Percentiles rank a stretch among this genome's conserved stretches.
Conservation (phyloP, 768 basidiomycete genomes). For the Coprinopsis cinerea region DNA sequence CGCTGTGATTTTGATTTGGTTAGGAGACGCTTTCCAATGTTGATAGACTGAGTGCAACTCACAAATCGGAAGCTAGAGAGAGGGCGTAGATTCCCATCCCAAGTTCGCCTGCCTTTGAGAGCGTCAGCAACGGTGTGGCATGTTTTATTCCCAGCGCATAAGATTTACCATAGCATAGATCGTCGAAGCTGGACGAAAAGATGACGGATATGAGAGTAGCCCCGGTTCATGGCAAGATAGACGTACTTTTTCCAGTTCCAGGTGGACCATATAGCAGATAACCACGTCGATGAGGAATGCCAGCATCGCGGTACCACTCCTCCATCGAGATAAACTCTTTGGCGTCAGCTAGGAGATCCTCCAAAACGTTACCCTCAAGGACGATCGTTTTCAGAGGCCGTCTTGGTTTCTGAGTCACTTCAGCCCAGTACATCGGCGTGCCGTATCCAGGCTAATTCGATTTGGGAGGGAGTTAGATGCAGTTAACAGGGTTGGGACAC, state of each 20-base stretch:
- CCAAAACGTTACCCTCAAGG: conserved; percentile 39
- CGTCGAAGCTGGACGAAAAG: conserved; percentile 35
- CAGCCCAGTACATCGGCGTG: no score
- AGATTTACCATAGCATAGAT: conserved; percentile 52
- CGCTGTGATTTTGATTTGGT: conserved; percentile 23
- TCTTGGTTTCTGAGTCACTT: conserved; percentile 40
- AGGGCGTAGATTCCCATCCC: conserved; percentile 76
- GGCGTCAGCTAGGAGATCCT: conserved; percentile 43
- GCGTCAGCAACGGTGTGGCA: not conserved
- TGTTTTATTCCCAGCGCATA: no score
- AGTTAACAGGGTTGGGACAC: no score
- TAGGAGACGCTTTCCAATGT: not conserved
- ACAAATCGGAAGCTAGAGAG: conserved; percentile 45
- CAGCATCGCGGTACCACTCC: conserved; percentile 50
- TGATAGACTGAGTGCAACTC: conserved; percentile 13
- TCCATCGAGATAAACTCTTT: conserved; percentile 47
- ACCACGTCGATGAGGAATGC: conserved; percentile 53
- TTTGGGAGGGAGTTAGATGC: no score
- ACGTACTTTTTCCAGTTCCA: conserved; percentile 54
- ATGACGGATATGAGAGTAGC: conserved; percentile 11
- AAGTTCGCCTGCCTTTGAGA: conserved; percentile 44
- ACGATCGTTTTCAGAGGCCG: conserved; percentile 49
- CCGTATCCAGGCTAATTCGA: no score
- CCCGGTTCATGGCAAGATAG: no score
- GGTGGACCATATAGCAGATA: conserved; percentile 55